Evolutionary conservation across 129 eudicot genomes (phyloP).

Genomic region (Artemisia annua): DNA sequence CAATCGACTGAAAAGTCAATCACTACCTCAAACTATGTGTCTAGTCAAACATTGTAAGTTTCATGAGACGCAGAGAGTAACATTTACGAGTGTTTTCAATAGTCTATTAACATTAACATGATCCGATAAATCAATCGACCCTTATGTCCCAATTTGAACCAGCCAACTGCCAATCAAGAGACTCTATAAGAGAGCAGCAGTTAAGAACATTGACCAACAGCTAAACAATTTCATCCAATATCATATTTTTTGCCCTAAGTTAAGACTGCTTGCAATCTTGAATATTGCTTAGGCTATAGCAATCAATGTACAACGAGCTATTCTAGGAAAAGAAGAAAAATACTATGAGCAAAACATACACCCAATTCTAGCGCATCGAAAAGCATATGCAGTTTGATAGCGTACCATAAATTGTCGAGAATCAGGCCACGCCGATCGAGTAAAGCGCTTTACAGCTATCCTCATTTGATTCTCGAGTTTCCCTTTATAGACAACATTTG

Average conservation of each 20-base stretch:
- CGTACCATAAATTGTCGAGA: constrained; percentile 57
- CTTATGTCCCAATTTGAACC: too few species aligned
- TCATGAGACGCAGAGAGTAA: too few species aligned
- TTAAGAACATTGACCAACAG: background rate
- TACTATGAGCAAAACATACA: constrained; percentile 9
- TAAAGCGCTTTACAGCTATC: constrained; percentile 66
- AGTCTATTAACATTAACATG: too few species aligned
- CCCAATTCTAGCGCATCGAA: background rate
- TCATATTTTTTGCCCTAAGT: background rate
- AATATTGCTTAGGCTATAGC: too few species aligned
- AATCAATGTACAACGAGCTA: background rate
- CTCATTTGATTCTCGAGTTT: constrained; percentile 65
- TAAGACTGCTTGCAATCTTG: background rate
- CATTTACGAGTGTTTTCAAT: too few species aligned
- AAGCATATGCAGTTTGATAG: background rate
- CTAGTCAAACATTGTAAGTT: background rate
- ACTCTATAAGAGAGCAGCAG: background rate
- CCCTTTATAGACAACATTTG: constrained; percentile 74
- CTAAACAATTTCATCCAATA: background rate
- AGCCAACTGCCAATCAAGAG: too few species aligned
- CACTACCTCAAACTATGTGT: constrained; percentile 3
- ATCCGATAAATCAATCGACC: too few species aligned
- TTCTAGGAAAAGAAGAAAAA: background rate
- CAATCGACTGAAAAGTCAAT: constrained; percentile 15
- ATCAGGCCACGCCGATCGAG: constrained; percentile 69